phyloP scores from a whole-genome alignment of 2,329 filamentous ascomycete species.

The Aureobasidium namibiae region DNA sequence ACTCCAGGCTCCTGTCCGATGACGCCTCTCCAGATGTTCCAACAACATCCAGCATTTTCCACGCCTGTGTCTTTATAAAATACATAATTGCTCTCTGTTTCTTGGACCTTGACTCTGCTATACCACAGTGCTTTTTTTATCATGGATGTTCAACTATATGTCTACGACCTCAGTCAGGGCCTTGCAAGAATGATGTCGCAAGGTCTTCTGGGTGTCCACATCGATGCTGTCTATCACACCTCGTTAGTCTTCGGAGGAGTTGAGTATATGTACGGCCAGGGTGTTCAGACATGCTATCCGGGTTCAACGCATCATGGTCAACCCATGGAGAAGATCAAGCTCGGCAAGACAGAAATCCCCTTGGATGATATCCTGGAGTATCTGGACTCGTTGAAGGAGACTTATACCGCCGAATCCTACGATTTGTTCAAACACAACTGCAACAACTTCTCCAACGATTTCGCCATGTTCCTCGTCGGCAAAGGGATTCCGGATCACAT shows the following conservation, averaged over 20 bases:
- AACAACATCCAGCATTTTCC: slow-evolving; percentile 12
- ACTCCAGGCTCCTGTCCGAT: slow-evolving; percentile 6
- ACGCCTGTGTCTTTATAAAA: neutral
- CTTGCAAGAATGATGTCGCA: slow-evolving; percentile 43
- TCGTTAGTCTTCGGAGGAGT: slow-evolving; percentile 75
- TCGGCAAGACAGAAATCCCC: slow-evolving; percentile 72
- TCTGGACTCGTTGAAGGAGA: slow-evolving; percentile 68
- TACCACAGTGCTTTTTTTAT: neutral
- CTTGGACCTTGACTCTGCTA: neutral
- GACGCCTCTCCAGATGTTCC: slow-evolving; percentile 6
- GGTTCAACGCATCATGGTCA: slow-evolving; percentile 79
- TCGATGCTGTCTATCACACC: slow-evolving; percentile 94
- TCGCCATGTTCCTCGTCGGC: slow-evolving; percentile 81
- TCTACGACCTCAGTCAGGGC: slow-evolving; percentile 43
- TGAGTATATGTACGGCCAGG: slow-evolving; percentile 87
- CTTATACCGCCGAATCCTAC: slow-evolving; percentile 75
- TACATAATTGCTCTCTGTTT: neutral
- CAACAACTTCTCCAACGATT: slow-evolving; percentile 94
- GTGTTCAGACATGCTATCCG: slow-evolving; percentile 71
- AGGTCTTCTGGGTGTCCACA: slow-evolving; percentile 56
- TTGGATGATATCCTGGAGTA: slow-evolving; percentile 80
- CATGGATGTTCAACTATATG: slow-evolving; percentile 45
- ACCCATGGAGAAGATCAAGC: slow-evolving; percentile 65
- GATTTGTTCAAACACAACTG: slow-evolving; percentile 88
- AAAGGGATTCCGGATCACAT: slow-evolving; percentile 85